Conservation (phyloP, 805 yeast genomes). For the Schizosaccharomyces pombe region DNA sequence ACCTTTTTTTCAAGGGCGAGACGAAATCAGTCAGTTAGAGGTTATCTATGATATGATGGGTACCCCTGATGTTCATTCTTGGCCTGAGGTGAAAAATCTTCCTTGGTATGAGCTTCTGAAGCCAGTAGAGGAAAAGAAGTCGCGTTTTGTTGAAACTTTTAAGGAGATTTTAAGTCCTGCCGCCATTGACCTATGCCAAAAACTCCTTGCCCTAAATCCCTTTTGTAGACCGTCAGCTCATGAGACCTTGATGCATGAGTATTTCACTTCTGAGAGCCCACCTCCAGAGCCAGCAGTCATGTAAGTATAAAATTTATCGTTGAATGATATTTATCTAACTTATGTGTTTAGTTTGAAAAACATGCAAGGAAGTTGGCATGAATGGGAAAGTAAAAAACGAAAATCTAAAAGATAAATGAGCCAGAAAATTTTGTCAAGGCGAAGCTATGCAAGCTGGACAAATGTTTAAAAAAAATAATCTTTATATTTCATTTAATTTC, state of each 20-base stretch:
- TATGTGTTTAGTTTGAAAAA: conserved; percentile 18
- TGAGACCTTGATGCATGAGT: conserved; percentile 45
- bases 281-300: conserved; percentile 31
- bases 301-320: conserved; percentile 5
- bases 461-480: too few relatives aligned
- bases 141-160: conserved; percentile 22
- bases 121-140: conserved; percentile 23
- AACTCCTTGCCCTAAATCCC: conserved; percentile 49
- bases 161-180: conserved; percentile 21
- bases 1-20: conserved; percentile 70
- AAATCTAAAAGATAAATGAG: conserved; percentile 14
- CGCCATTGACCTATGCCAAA: conserved; percentile 36
- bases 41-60: conserved; percentile 71
- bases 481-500: too few relatives aligned
- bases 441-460: too few relatives aligned
- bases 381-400: conserved; percentile 73
- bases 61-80: conserved; percentile 43
- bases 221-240: conserved; percentile 37
- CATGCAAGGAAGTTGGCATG: conserved; percentile 84
- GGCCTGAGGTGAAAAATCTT: conserved; percentile 57
- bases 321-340: not conserved
- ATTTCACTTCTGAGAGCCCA: conserved; percentile 45
- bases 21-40: conserved; percentile 64
- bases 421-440: too few relatives aligned
- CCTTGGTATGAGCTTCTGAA: conserved; percentile 85